Evolutionary conservation across 805 yeast genomes (phyloP).

Genomic region (Candida manassasensis): DNA sequence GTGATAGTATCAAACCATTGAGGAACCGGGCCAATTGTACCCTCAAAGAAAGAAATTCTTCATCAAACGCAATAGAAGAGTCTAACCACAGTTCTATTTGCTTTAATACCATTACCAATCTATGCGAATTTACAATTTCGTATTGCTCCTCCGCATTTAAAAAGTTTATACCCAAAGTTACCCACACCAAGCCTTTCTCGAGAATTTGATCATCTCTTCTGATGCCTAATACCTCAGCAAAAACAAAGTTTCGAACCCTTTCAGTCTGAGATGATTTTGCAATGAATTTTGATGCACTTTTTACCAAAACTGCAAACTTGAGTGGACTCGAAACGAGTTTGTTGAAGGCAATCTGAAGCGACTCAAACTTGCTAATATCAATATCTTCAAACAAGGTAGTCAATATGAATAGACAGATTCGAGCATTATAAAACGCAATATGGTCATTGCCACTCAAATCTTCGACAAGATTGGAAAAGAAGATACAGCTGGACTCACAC

Average conservation of each 20-base stretch:
- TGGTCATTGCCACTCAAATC: neutral
- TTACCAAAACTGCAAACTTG: slow-evolving; percentile 23
- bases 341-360: slow-evolving; percentile 26
- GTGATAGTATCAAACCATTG: slow-evolving; percentile 13
- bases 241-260: slow-evolving; percentile 53
- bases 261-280: slow-evolving; percentile 36
- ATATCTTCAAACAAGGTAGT: slow-evolving; percentile 14
- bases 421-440: slow-evolving; percentile 15
- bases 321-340: slow-evolving; percentile 26
- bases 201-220: slow-evolving; percentile 37
- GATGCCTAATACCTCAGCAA: slow-evolving; percentile 61
- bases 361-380: slow-evolving; percentile 15
- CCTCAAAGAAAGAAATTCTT: slow-evolving; percentile 47
- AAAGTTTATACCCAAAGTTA: slow-evolving; percentile 46
- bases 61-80: slow-evolving; percentile 56
- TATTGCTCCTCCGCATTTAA: slow-evolving; percentile 27
- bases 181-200: slow-evolving; percentile 39
- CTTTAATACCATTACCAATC: slow-evolving; percentile 58
- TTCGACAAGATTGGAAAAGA: neutral
- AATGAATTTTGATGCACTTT: slow-evolving; percentile 34
- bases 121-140: slow-evolving; percentile 55
- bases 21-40: slow-evolving; percentile 48
- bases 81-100: slow-evolving; percentile 56
- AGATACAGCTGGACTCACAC: neutral
- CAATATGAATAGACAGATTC: slow-evolving; percentile 12